Evolutionary conservation across 768 basidiomycete species (phyloP).

Genomic region (Russula brevipes): DNA sequence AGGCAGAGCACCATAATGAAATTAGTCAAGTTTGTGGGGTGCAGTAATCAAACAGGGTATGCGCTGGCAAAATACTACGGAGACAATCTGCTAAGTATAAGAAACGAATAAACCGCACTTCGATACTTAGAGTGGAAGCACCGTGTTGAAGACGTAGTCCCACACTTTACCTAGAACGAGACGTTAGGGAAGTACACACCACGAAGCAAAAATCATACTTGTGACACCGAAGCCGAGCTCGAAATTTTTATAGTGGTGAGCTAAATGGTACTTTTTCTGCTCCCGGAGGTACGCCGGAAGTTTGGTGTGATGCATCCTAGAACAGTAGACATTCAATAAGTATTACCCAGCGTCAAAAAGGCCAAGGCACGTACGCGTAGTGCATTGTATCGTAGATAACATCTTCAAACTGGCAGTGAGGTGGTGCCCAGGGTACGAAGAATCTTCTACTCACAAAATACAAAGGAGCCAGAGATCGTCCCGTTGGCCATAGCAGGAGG

Average conservation of each 20-base stretch:
- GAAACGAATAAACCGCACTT: neutral
- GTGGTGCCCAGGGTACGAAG: neutral
- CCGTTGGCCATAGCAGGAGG: constrained; percentile 84
- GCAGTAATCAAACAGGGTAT: constrained; percentile 6
- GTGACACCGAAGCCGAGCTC: constrained; percentile 97
- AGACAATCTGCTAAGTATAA: neutral
- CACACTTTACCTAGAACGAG: constrained; percentile 71
- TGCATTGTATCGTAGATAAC: constrained; percentile 88
- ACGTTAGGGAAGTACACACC: constrained; percentile 7
- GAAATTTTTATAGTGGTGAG: constrained; percentile 98
- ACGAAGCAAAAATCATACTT: constrained; percentile 43
- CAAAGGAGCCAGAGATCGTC: constrained; percentile 74
- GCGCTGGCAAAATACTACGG: neutral
- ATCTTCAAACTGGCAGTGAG: constrained; percentile 41
- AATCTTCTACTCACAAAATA: constrained; percentile 54
- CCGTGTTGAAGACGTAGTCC: constrained; percentile 88
- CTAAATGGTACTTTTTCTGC: constrained; percentile 97
- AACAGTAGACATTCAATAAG: constrained; percentile 18
- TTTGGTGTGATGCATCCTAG: constrained; percentile 76
- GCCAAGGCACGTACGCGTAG: constrained; percentile 61
- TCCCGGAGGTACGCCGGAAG: constrained; percentile 82
- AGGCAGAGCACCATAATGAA: neutral
- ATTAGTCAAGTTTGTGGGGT: neutral
- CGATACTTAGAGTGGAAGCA: constrained; percentile 52
- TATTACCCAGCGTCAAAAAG: neutral